Evolutionary conservation across 768 basidiomycete genomes (phyloP).

Genomic region (Tylopilus balloui): DNA sequence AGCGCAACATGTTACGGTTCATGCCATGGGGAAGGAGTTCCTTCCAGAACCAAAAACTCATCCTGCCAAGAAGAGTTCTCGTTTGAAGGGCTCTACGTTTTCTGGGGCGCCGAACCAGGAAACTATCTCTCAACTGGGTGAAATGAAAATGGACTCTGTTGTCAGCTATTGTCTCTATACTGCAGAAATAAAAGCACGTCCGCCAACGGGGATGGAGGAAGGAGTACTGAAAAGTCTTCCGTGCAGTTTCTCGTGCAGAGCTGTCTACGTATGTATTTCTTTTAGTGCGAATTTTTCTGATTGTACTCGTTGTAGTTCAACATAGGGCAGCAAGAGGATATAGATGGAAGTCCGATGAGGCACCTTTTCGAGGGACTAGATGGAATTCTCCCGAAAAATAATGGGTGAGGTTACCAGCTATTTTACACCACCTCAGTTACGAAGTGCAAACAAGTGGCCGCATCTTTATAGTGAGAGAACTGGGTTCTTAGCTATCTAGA

Average conservation of each 20-base stretch:
- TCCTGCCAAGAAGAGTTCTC: background rate
- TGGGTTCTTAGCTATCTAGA: background rate
- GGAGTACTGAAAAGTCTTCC: background rate
- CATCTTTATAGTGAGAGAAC: background rate
- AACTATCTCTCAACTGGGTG: background rate
- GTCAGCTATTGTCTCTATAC: background rate
- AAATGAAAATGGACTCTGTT: background rate
- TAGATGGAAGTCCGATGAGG: background rate
- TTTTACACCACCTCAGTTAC: background rate
- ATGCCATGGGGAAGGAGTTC: background rate
- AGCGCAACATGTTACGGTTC: background rate
- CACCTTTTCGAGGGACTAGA: background rate
- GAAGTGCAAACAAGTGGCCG: background rate
- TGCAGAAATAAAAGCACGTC: background rate
- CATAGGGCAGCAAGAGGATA: background rate
- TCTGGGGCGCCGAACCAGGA: background rate
- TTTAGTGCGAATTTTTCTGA: background rate
- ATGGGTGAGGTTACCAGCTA: background rate
- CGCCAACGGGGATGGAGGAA: background rate
- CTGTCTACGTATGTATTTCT: background rate
- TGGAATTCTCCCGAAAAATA: background rate
- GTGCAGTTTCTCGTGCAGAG: background rate
- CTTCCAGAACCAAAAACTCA: background rate
- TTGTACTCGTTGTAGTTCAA: background rate
- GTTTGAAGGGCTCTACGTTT: background rate